A percentile compares a stretch with the other conserved stretches of the same genome.
Conservation (phyloP, 805 yeast species). For the Cyberlindnera maclurae region DNA sequence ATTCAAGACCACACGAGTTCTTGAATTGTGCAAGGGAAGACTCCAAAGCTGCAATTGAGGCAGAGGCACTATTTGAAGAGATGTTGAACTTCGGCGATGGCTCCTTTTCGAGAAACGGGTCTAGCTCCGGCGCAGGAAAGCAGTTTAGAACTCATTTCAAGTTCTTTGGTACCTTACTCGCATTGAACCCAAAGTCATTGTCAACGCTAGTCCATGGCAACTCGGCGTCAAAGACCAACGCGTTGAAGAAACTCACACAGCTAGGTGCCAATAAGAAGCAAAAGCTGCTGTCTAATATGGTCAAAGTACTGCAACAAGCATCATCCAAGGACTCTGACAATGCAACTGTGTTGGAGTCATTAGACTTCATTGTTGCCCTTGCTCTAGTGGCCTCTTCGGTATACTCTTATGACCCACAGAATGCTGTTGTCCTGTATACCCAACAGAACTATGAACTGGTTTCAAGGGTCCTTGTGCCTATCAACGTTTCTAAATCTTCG, state of each 20-base stretch:
- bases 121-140: conserved; percentile 10
- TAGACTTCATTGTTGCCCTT: conserved; percentile 27
- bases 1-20: conserved; percentile 41
- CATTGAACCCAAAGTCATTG: conserved; percentile 27
- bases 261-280: conserved; percentile 20
- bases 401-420: conserved; percentile 18
- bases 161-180: conserved; percentile 28
- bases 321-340: conserved; percentile 18
- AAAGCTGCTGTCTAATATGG: conserved; percentile 14
- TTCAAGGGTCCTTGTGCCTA: conserved; percentile 19
- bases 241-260: conserved; percentile 19
- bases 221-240: conserved; percentile 7
- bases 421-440: conserved; percentile 26
- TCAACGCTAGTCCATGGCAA: conserved; percentile 20
- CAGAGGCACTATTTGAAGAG: conserved; percentile 32
- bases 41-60: conserved; percentile 20
- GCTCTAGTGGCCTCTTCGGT: conserved; percentile 28
- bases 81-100: conserved; percentile 24
- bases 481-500: conserved; percentile 11
- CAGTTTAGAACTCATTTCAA: conserved; percentile 25
- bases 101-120: conserved; percentile 5
- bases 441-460: conserved; percentile 13
- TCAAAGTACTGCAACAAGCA: conserved; percentile 15
- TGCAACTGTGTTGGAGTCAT: conserved; percentile 19
- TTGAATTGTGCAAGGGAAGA: conserved; percentile 20